Conservation (phyloP, 2,329 filamentous ascomycete genomes). For the Tolypocladium endophyticum region DNA sequence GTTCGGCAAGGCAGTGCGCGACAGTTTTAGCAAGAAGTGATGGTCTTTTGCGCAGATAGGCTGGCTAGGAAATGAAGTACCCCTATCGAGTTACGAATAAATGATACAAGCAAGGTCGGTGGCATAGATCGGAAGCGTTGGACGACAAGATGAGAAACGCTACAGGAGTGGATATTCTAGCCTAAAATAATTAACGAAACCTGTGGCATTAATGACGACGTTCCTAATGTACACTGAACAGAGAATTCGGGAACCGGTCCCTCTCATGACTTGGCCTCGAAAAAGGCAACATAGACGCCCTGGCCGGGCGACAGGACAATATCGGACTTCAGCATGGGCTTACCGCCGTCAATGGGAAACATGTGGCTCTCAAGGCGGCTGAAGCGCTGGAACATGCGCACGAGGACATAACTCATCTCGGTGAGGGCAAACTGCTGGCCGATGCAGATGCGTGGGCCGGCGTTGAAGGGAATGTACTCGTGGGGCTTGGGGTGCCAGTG, state of each 20-base stretch:
- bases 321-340: constrained; percentile 44
- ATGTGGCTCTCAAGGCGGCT: constrained; percentile 50
- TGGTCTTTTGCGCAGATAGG: neutral
- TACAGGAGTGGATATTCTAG: neutral
- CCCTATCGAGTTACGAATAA: neutral
- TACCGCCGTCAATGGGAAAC: constrained; percentile 41
- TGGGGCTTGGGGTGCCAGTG: constrained; percentile 52
- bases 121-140: neutral
- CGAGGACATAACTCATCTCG: constrained; percentile 64
- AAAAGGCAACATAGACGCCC: constrained; percentile 48
- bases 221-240: neutral
- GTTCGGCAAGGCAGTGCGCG: constrained; percentile 64
- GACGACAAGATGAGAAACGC: neutral
- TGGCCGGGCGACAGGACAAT: constrained; percentile 50
- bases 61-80: neutral
- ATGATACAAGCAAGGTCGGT: neutral
- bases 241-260: neutral
- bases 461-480: constrained; percentile 67
- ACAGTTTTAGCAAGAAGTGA: constrained; percentile 33
- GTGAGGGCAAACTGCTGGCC: constrained; percentile 74
- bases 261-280: constrained; percentile 26
- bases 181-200: neutral
- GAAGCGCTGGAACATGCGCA: constrained; percentile 63
- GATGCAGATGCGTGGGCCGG: constrained; percentile 62
- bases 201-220: neutral